Base-by-base conservation (phyloP, 768 basidiomycete genomes). In the Rubroboletus satanas region DNA sequence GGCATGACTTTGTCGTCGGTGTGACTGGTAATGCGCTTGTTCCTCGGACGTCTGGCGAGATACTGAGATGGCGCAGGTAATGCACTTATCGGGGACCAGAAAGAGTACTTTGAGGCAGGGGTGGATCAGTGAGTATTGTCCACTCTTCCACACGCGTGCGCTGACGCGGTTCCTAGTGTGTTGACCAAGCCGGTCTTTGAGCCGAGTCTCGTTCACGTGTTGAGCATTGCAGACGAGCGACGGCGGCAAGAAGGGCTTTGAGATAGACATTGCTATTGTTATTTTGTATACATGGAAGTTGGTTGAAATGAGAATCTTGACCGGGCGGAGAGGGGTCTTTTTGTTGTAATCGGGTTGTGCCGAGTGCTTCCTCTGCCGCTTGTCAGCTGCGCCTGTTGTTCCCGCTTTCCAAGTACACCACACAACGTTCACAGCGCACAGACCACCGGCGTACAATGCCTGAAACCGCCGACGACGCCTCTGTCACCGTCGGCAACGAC, bases 131-230 rank as follows among this genome's bases (percentile, higher is more conserved):
- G 70, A 56, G 83, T 74, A 21, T 4, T 56, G 44, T 17, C 8
- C 11, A 31, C 17, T 18, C 28, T 17, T 26, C 2, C 15, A 11
- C 31, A 6, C 33, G 26, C 32, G 32, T 14, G 17, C 2, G 39
- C 48, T 61, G 56, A 64, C 51, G 26, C 3, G n/a, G 32, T 45
- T 45, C 55, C 14, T 52, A 90, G 87, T 49, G 82, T 92, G 15
- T 70, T 92, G 56, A 90, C 87, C 45, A 92, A 92, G 71, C 90
- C 90, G 0, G 90, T 91, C 2, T 71, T 79, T 23, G 87, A 90
- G 71, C 78, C 75, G 49, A 77, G 73, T 58, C 58, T 80, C 21
- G 71, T 71, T 57, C 65, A 63, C 21, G 76, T 79, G 73, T 64
- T 80, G 52, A 66, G 47, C 44, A 70, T 76, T 48, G 78, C 77